These are phyloP conservation scores for Scutellaria galericulata DNA, from an alignment of 257 asterid genomes.

Conservation along the genomic window DNA sequence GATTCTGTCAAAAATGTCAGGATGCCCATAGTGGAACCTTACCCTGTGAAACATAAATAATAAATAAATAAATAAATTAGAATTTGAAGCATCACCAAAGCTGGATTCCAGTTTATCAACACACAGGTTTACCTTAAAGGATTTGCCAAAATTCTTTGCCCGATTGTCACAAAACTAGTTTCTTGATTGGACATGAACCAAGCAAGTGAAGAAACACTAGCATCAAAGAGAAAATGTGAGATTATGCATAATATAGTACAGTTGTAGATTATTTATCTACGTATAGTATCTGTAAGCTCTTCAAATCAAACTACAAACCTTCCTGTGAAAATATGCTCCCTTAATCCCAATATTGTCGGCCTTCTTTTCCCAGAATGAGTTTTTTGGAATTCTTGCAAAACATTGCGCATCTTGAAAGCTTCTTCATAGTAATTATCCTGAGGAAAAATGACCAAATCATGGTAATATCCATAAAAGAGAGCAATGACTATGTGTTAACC, in stretches of 20 bases:
- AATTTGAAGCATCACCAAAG: conserved; percentile 25
- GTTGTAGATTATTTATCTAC: conserved; percentile 4
- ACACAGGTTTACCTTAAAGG: conserved; percentile 69
- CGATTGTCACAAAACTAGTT: conserved; percentile 96
- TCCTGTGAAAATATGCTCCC: conserved; percentile 99
- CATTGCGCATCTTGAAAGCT: conserved; percentile 98
- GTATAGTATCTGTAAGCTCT: conserved; percentile 17
- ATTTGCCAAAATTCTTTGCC: conserved; percentile 92
- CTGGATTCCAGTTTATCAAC: conserved; percentile 6
- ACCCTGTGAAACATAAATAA: conserved; percentile 26
- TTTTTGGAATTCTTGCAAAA: conserved; percentile 77
- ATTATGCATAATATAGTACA: conserved; percentile 19
- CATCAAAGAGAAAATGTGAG: conserved; percentile 44
- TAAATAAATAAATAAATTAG: neutral
- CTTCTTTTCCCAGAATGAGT: conserved; percentile 71
- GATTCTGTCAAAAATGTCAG: conserved; percentile 39
- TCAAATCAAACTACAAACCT: conserved; percentile 60
- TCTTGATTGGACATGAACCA: conserved; percentile 99
- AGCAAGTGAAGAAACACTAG: conserved; percentile 97
- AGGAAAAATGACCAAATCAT: conserved; percentile 27
- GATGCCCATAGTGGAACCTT: conserved; percentile 42
- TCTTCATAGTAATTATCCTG: conserved; percentile 98
- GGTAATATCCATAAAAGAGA: conserved; percentile 7
- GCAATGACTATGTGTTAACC: neutral
- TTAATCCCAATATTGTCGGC: conserved; percentile 93